These are phyloP conservation scores for Flaveria sonorensis DNA, from an alignment of 129 eudicot species.

Conservation along the genomic window DNA sequence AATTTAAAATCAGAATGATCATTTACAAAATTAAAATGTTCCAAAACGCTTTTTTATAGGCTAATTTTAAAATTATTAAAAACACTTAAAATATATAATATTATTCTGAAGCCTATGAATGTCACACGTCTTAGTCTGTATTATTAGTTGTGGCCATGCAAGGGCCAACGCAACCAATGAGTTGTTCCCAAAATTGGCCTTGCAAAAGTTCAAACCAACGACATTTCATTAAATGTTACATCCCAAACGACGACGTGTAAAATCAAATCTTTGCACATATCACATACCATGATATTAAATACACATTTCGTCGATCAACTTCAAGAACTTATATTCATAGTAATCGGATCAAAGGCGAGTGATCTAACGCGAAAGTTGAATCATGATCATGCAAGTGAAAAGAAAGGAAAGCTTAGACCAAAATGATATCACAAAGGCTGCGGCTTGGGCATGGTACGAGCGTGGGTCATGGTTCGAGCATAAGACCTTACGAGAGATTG, in stretches of 20 bases:
- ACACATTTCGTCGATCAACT: not conserved
- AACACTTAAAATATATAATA: not conserved
- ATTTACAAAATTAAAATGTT: too few relatives aligned
- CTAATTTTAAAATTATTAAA: not conserved
- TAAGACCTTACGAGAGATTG: constrained; percentile 35
- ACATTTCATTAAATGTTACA: constrained; percentile 21
- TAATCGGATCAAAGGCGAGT: not conserved
- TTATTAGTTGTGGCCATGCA: constrained; percentile 23
- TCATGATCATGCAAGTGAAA: constrained; percentile 8
- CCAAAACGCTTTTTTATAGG: too few relatives aligned
- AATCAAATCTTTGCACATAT: not conserved
- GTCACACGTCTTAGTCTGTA: not conserved
- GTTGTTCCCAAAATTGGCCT: constrained; percentile 36
- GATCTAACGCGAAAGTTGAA: not conserved
- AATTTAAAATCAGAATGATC: too few relatives aligned
- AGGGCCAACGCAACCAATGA: constrained; percentile 32
- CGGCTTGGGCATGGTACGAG: constrained; percentile 85
- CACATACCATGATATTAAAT: constrained; percentile 11
- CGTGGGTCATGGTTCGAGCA: constrained; percentile 61
- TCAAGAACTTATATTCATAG: not conserved
- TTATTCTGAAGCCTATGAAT: not conserved
- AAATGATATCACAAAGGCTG: constrained; percentile 48
- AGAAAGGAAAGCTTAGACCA: constrained; percentile 35
- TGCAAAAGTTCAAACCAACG: constrained; percentile 22
- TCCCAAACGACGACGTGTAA: constrained; percentile 21